A percentile compares a stretch with the other conserved stretches of the same genome.
phyloP scores from a whole-genome alignment of 352 stramenopile genomes.

The Phytophthora nicotianae region DNA sequence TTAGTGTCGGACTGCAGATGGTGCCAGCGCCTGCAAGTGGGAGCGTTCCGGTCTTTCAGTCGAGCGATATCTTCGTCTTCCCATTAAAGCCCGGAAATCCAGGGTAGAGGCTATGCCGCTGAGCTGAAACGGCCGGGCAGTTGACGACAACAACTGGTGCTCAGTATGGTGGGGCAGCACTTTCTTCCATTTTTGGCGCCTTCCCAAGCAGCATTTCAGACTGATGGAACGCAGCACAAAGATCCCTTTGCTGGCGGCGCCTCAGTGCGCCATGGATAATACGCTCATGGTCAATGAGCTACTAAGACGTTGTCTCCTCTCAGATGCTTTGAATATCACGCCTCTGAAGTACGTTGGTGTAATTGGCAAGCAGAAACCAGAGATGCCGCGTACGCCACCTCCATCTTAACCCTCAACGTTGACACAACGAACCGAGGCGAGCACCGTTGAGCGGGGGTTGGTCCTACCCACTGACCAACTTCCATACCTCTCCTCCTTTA shows the following conservation, averaged over 20 bases:
- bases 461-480: not conserved
- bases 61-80: conserved; percentile 22
- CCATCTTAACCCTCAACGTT: too few species aligned
- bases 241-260: not conserved
- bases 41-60: conserved; percentile 29
- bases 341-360: too few species aligned
- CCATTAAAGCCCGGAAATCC: not conserved
- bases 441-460: not conserved
- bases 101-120: conserved; percentile 19
- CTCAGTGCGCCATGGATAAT: not conserved
- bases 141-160: conserved; percentile 8
- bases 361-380: too few species aligned
- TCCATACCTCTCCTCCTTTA: not conserved
- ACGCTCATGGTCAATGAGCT: not conserved
- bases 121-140: conserved; percentile 19
- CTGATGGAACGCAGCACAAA: not conserved
- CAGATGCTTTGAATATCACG: not conserved
- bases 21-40: not conserved
- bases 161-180: conserved; percentile 5
- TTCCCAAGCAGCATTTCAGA: conserved; percentile 15
- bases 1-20: not conserved
- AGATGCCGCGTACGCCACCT: too few species aligned
- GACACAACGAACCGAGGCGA: too few species aligned
- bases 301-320: not conserved
- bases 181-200: conserved; percentile 18